Percentiles rank a stretch among this genome's conserved stretches.
Conservation (phyloP, 352 stramenopile genomes). For the Blastocystis sp. region DNA sequence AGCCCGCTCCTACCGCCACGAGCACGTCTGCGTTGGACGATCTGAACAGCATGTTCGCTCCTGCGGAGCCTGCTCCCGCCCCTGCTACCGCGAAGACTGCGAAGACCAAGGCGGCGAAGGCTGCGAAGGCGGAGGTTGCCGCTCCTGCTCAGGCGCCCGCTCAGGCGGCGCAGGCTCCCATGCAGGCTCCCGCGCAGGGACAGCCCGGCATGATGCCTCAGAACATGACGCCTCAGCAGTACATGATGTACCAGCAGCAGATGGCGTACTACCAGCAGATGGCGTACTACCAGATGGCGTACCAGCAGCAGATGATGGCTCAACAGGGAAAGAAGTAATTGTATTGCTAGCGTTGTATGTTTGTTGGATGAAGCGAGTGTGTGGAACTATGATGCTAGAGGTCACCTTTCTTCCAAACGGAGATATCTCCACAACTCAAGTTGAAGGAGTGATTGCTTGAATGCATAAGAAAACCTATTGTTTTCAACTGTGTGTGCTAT, state of each 20-base stretch:
- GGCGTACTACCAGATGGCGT: slow-evolving; percentile 44
- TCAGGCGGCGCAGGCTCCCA: neutral
- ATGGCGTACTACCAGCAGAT: slow-evolving; percentile 50
- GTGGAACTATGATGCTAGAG: too few species aligned
- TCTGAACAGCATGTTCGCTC: neutral
- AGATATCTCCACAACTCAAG: too few species aligned
- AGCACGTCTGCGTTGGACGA: neutral
- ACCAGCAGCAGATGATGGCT: slow-evolving; percentile 47
- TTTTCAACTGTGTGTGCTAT: too few species aligned
- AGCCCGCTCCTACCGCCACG: neutral
- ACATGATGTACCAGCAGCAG: slow-evolving; percentile 29
- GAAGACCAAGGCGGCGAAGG: neutral
- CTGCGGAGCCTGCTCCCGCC: neutral
- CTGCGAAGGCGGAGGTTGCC: neutral
- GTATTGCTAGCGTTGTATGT: neutral
- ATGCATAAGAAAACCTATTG: too few species aligned
- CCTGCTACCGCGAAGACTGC: too few species aligned
- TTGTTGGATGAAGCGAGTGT: too few species aligned
- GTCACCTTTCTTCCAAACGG: too few species aligned
- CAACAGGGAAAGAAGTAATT: slow-evolving; percentile 38
- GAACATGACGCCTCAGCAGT: slow-evolving; percentile 35
- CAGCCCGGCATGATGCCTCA: neutral
- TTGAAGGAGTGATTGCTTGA: too few species aligned
- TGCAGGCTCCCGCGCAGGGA: neutral
- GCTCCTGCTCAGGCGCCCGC: neutral